A percentile compares a stretch with the other conserved stretches of the same genome.
phyloP scores from a whole-genome alignment of 306 rosid species.

The Heteromeles arbutifolia region DNA sequence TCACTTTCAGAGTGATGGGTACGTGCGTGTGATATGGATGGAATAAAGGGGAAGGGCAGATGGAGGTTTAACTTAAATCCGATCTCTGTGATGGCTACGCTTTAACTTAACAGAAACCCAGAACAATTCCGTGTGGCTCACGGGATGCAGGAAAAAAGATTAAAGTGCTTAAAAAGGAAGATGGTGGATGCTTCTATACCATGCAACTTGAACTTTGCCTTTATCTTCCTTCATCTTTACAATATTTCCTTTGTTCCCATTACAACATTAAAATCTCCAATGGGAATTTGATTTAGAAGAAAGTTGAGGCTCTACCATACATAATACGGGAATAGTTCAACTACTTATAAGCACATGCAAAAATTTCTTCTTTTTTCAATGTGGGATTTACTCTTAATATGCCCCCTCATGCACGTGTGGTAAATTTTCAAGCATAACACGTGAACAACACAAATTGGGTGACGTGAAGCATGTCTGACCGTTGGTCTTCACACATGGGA shows the following conservation, averaged over 20 bases:
- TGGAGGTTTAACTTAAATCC: conserved; percentile 21
- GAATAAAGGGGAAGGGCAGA: conserved; percentile 49
- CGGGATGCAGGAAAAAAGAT: conserved; percentile 31
- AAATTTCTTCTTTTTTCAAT: too few species aligned
- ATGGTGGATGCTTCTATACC: background rate
- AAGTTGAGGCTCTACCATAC: too few species aligned
- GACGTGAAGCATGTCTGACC: too few species aligned
- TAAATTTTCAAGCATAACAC: too few species aligned
- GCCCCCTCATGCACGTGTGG: too few species aligned
- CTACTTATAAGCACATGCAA: too few species aligned
- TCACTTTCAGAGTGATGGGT: conserved; percentile 30
- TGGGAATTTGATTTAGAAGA: background rate
- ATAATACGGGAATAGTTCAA: too few species aligned
- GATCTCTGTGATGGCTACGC: conserved; percentile 18
- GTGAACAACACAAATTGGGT: too few species aligned
- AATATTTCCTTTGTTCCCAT: background rate
- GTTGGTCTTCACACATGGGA: too few species aligned
- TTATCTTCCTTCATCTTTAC: background rate
- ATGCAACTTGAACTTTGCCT: conserved; percentile 24
- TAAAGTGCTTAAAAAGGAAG: background rate
- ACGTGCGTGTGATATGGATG: conserved; percentile 58
- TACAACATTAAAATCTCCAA: background rate
- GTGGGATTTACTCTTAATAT: too few species aligned
- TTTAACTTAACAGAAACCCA: conserved; percentile 25
- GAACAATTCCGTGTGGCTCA: conserved; percentile 49